Evolutionary conservation across 768 basidiomycete genomes (phyloP).

Genomic region (Lepiota brunneoincarnata): DNA sequence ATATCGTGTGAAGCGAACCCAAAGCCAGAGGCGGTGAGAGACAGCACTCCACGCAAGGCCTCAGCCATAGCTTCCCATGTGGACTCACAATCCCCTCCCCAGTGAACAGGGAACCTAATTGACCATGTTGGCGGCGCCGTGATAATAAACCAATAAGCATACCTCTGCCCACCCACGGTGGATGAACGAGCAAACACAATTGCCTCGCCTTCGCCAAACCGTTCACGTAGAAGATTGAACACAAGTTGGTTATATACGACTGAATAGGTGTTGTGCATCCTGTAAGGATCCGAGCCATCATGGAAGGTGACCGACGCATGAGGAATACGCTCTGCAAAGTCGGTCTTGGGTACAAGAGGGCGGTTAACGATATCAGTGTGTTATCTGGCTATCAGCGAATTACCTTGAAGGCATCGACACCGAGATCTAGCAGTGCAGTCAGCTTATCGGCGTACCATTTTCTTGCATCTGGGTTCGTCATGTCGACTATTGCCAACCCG

Average conservation of each 20-base stretch:
- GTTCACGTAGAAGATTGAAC: slow-evolving; percentile 54
- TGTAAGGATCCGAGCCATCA: slow-evolving; percentile 65
- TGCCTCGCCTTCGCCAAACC: slow-evolving; percentile 63
- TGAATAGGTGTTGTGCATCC: slow-evolving; percentile 72
- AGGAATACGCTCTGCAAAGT: slow-evolving; percentile 78
- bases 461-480: slow-evolving; percentile 51
- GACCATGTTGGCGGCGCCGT: not conserved
- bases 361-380: not conserved
- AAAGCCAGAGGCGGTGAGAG: slow-evolving; percentile 66
- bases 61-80: slow-evolving; percentile 81
- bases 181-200: slow-evolving; percentile 69
- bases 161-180: slow-evolving; percentile 69
- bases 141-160: not conserved
- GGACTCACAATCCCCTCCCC: slow-evolving; percentile 77
- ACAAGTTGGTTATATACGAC: slow-evolving; percentile 71
- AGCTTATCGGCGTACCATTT: slow-evolving; percentile 55
- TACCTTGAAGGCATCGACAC: slow-evolving; percentile 61
- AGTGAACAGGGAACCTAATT: slow-evolving; percentile 45
- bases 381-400: not conserved
- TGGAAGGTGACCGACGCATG: slow-evolving; percentile 60
- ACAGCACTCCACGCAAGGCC: slow-evolving; percentile 63
- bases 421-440: slow-evolving; percentile 48
- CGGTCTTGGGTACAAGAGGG: slow-evolving; percentile 41
- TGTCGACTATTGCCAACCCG: slow-evolving; percentile 58
- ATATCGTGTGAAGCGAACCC: slow-evolving; percentile 75